phyloP scores from a whole-genome alignment of 441 rosid genomes.

The Adansonia grandidieri region DNA sequence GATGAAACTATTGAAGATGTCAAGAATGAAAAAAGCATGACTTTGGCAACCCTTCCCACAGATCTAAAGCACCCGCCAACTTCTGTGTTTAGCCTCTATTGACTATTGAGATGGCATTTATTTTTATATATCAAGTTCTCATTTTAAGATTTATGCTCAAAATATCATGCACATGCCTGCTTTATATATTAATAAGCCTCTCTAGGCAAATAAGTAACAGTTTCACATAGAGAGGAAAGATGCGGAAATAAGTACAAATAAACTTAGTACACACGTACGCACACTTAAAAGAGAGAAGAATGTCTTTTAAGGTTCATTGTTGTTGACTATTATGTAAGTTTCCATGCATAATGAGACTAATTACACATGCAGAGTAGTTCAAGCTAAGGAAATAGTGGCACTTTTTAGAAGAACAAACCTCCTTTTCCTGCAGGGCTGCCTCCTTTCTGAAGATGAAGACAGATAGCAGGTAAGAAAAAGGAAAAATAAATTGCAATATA shows the following conservation, averaged over 20 bases:
- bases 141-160: constrained; percentile 7
- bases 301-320: background rate
- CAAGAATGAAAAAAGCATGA: background rate
- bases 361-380: constrained; percentile 8
- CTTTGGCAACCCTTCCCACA: background rate
- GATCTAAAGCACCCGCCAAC: background rate
- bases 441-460: constrained; percentile 67
- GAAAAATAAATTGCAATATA: constrained; percentile 7
- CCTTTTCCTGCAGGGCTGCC: constrained; percentile 84
- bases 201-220: background rate
- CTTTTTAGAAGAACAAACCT: constrained; percentile 53
- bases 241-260: background rate
- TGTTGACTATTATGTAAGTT: background rate
- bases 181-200: background rate
- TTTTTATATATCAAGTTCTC: background rate
- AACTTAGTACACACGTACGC: background rate
- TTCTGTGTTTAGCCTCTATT: background rate
- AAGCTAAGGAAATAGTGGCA: constrained; percentile 19
- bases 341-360: background rate
- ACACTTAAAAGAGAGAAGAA: background rate
- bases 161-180: background rate
- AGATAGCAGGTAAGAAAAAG: constrained; percentile 33
- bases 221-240: background rate
- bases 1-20: background rate
- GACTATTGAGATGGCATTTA: background rate